Base-by-base conservation (phyloP, 495 filamentous ascomycete species). In the Trichoderma gamsii region DNA sequence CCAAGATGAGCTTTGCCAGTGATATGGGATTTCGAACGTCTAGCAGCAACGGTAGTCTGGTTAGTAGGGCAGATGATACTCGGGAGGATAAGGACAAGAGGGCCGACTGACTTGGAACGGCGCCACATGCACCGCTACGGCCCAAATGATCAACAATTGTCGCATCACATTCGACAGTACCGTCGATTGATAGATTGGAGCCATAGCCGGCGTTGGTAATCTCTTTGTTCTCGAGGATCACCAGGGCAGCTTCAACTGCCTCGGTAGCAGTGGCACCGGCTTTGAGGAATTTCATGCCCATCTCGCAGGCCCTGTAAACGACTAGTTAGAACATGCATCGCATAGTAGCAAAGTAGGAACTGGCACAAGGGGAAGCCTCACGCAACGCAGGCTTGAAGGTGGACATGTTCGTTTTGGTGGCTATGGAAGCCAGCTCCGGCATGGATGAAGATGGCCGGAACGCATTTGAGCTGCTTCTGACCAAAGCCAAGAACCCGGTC, bases 161-260 rank as follows among this genome's bases (percentile, higher is more conserved):
- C 43, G 95, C 96, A 78, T 99, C 95, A 72, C 93, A 92, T 74
- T 99, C 96, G 29, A 97, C 95, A 18, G 87, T 85, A 3, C 95
- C 95, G 70, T 97, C 89, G 65, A 93, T 88, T 63, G 89, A 86
- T n/a, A 97, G 78, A 73, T 99, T 99, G 79, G 96, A 98, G 41
- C 96, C 96, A 72, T 89, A 97, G 18, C 96, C 95, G 18, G 93
- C 89, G 77, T 99, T 99, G 27, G 96, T 98, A 72, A 99, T 97
- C 71, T 97, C 92, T 61, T 88, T 87, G 73, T 99, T 91, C 76
- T 99, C 95, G 46, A 99, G 84, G 21, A 89, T 82, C 72, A 87
- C 90, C 69, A 99, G 85, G 35, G 96, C 93, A 65, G 90, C 87
- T 76, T 98, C 95, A 38, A 96, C 92, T n/a, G 95, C 95, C 69